phyloP scores from a whole-genome alignment of 164 flowering plant genomes.

The Aristolochia contorta region DNA sequence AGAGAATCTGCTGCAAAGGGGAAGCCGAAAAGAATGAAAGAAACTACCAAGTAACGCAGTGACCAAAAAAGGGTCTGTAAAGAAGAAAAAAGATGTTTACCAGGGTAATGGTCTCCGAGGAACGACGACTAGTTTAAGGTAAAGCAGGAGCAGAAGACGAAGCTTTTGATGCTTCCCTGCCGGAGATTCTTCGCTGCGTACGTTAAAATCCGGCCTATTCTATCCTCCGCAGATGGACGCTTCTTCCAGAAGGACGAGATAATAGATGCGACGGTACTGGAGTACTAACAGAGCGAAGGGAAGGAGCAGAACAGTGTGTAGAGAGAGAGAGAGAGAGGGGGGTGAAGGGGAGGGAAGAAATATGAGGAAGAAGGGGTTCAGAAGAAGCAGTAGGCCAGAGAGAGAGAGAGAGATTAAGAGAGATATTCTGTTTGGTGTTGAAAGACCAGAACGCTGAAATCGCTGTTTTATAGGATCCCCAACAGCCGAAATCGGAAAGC shows the following conservation, averaged over 20 bases:
- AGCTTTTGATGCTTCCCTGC: not conserved
- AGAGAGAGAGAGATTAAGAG: too few relatives aligned
- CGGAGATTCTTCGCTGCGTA: too few relatives aligned
- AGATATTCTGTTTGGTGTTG: not conserved
- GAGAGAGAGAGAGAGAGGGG: constrained; percentile 1
- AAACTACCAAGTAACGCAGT: too few relatives aligned
- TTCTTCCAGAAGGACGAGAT: not conserved
- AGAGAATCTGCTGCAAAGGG: not conserved
- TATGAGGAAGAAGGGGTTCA: not conserved
- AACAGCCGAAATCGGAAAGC: constrained; percentile 33
- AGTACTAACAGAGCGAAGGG: not conserved
- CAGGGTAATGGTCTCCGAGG: not conserved
- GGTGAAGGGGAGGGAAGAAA: not conserved
- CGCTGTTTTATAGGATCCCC: constrained; percentile 54
- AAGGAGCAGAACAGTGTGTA: too few relatives aligned
- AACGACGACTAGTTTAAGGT: not conserved
- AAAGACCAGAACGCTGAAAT: constrained; percentile 23
- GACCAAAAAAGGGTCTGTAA: not conserved
- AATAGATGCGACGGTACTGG: too few relatives aligned
- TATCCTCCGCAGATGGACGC: too few relatives aligned
- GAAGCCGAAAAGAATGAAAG: too few relatives aligned
- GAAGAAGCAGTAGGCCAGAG: constrained; percentile 2
- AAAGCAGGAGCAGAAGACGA: not conserved
- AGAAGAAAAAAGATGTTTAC: not conserved
- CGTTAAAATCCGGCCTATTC: too few relatives aligned